A percentile compares a stretch with the other conserved stretches of the same genome.
Evolutionary conservation across 1,284 basidiomycete genomes (phyloP).

Genomic region (Tetrapyrgos nigripes): DNA sequence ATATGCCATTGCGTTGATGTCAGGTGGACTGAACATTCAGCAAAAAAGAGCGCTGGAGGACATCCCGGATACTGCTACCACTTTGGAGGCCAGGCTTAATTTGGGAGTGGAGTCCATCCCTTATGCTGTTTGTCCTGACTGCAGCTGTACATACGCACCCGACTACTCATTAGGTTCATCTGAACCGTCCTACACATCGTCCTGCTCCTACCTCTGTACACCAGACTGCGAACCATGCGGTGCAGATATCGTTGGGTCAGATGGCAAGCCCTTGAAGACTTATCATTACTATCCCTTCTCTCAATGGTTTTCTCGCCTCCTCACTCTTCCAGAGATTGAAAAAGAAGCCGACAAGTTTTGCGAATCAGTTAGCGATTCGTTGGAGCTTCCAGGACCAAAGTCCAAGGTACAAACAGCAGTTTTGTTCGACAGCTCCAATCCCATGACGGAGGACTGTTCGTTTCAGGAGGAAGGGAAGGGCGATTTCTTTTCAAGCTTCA

Average conservation of each 20-base stretch:
- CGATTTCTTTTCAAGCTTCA: conserved; percentile 15
- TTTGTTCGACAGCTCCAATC: not conserved
- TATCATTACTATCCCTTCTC: conserved; percentile 10
- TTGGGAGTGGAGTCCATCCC: not conserved
- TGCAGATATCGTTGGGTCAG: not conserved
- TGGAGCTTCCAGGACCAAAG: not conserved
- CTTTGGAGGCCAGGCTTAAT: conserved; percentile 1
- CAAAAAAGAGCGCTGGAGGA: not conserved
- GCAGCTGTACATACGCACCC: not conserved
- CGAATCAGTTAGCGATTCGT: not conserved
- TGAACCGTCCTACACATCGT: not conserved
- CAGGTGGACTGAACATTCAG: not conserved
- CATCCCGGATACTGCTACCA: conserved; percentile 6
- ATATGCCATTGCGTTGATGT: not conserved
- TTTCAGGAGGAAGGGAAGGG: not conserved
- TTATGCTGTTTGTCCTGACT: too few relatives aligned
- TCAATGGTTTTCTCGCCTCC: conserved; percentile 4
- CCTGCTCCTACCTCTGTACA: not conserved
- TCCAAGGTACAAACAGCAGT: not conserved
- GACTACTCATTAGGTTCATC: not conserved
- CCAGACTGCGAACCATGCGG: not conserved
- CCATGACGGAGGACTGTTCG: not conserved
- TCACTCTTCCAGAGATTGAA: conserved; percentile 9
- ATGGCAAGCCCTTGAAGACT: not conserved
- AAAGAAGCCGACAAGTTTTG: conserved; percentile 10